Percentiles rank a stretch among this genome's conserved stretches.
These are phyloP conservation scores for Solanum dulcamara DNA, from an alignment of 257 asterid genomes.

Conservation along the genomic window DNA sequence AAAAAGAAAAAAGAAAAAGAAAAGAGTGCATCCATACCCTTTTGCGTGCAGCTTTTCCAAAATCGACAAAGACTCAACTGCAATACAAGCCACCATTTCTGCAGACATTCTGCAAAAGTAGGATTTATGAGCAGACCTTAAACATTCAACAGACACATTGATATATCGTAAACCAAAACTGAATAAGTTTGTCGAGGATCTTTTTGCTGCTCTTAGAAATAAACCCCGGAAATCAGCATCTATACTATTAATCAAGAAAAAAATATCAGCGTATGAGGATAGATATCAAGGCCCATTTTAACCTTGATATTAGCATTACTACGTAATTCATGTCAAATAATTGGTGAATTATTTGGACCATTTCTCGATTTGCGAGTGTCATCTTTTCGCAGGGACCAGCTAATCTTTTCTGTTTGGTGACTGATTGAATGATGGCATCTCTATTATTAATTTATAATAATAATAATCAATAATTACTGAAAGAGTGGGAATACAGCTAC, in stretches of 20 bases:
- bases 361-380: background rate
- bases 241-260: background rate
- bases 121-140: background rate
- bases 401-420: background rate
- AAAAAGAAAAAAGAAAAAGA: background rate
- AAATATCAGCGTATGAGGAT: background rate
- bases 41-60: conserved; percentile 34
- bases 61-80: conserved; percentile 33
- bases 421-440: background rate
- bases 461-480: background rate
- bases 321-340: background rate
- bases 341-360: background rate
- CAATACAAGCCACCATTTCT: conserved; percentile 43
- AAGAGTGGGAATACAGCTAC: background rate
- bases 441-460: background rate
- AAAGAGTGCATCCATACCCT: conserved; percentile 16
- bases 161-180: background rate
- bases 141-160: background rate
- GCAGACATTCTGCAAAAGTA: conserved; percentile 25
- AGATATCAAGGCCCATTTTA: background rate
- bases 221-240: background rate
- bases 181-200: background rate
- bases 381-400: background rate
- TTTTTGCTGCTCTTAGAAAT: background rate
- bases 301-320: background rate